Conservation (phyloP, 2,329 filamentous ascomycete species). For the Orbilia javanica region DNA sequence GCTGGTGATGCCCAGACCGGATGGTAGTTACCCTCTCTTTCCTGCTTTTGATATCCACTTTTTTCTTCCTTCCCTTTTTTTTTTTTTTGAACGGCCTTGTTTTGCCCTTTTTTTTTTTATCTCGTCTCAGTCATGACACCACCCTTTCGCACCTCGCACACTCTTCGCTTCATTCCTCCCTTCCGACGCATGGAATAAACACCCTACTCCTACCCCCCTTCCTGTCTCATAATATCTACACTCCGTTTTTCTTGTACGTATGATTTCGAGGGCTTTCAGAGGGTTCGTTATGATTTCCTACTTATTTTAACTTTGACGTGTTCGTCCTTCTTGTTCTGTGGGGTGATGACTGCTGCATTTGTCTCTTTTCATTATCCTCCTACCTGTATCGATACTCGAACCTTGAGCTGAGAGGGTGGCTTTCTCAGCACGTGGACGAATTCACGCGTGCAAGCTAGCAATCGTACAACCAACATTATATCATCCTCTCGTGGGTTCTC, state of each 20-base stretch:
- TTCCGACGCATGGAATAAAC: background rate
- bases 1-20: slow-evolving; percentile 63
- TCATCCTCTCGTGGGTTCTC: background rate
- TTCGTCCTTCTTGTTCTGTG: slow-evolving; percentile 4
- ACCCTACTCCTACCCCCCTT: no score
- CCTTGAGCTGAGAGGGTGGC: background rate
- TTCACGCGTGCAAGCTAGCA: background rate
- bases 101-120: background rate
- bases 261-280: slow-evolving; percentile 38
- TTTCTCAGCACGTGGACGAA: background rate
- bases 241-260: slow-evolving; percentile 40
- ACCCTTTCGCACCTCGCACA: background rate
- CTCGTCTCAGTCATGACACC: background rate
- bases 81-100: background rate
- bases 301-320: slow-evolving; percentile 21
- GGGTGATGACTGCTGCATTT: slow-evolving; percentile 10
- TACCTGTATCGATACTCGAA: slow-evolving; percentile 28
- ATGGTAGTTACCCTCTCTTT: slow-evolving; percentile 44
- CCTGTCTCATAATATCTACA: slow-evolving; percentile 36
- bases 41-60: slow-evolving; percentile 21
- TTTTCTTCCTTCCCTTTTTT: background rate
- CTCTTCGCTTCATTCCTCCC: background rate
- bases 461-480: background rate
- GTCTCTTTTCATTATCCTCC: slow-evolving; percentile 12
- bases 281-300: slow-evolving; percentile 19